phyloP scores from a whole-genome alignment of 2,329 filamentous ascomycete genomes.

The Paracoccidioides brasiliensis region DNA sequence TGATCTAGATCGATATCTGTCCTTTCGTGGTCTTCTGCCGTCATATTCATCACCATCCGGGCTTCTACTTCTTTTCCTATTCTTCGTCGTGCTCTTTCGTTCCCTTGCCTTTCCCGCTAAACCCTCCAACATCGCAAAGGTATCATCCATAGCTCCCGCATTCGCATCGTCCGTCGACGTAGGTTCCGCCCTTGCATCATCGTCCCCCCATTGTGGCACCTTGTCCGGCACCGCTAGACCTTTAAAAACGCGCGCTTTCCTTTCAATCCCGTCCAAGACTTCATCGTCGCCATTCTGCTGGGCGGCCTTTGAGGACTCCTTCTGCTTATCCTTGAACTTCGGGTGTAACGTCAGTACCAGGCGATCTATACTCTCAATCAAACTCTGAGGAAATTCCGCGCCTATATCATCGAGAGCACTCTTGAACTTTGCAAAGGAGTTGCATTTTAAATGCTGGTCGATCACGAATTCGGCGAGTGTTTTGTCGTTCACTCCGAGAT shows the following conservation, averaged over 20 bases:
- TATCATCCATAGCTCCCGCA: conserved; percentile 73
- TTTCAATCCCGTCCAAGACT: conserved; percentile 39
- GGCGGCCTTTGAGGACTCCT: conserved; percentile 23
- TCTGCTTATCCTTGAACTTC: conserved; percentile 53
- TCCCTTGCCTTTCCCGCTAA: conserved; percentile 53
- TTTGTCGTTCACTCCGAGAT: conserved; percentile 83
- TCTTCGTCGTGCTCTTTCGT: conserved; percentile 24
- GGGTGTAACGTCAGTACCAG: conserved; percentile 83
- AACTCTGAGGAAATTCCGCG: conserved; percentile 69
- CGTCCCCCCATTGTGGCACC: conserved; percentile 42
- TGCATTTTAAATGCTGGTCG: conserved; percentile 68
- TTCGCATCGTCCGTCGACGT: conserved; percentile 27
- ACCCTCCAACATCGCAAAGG: conserved; percentile 78
- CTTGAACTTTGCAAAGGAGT: conserved; percentile 60
- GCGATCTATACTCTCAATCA: conserved; percentile 85
- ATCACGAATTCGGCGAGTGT: conserved; percentile 95
- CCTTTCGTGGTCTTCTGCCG: conserved; percentile 15
- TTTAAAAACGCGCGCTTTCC: conserved; percentile 79
- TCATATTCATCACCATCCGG: conserved; percentile 38
- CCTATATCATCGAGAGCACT: conserved; percentile 60
- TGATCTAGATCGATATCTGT: conserved; percentile 40
- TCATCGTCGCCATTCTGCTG: conserved; percentile 31
- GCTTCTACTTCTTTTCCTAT: conserved; percentile 43
- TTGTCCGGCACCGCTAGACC: conserved; percentile 79
- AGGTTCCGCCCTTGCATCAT: conserved; percentile 28